Evolutionary conservation across 345 rosid species (phyloP), one percentile per base, ranked within the genome.

Genomic region (thale cress (Arabidopsis thaliana)): DNA sequence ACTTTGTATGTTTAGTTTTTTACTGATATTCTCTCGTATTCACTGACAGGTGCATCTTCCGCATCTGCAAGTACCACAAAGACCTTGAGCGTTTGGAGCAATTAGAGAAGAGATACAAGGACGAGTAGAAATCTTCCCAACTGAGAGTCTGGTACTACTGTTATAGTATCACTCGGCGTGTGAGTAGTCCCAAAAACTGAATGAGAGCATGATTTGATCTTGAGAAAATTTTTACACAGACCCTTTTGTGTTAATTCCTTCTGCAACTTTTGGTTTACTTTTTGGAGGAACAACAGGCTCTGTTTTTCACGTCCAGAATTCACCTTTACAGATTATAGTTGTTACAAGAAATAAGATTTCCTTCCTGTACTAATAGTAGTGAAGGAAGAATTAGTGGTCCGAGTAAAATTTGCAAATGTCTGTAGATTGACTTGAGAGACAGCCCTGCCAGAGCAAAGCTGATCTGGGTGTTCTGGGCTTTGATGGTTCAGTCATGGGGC

Each of bases 1-100:
- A 37, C 45, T 50, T 50, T 52, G 33, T 30, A 24, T 25, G 4
- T 14, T 2, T 4, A 2, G 13, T 10, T 42, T 48, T n/a, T 16
- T 10, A 52, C 79, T 57, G 45, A 71, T 24, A 30, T 62, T 42
- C 45, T 33, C n/a, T 66, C 59, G 11, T 33, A 57, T 78, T 5
- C 53, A 38, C 68, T 50, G 50, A 66, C 86, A 94, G 98, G 98
- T 87, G 89, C 69, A 79, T 91, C 52, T 85, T 80, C 74, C 91
- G 96, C 28, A 84, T 94, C 74, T 91, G 93, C 81, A 85, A 89
- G 77, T 93, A 77, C 74, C 49, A 87, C 84, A 89, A 87, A 80
- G 88, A 93, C 51, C 74, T 91, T 65, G 87, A 89, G 74, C 81
- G 59, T 72, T 82, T 93, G 84, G 98, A 91, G 88, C 87, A 84